Conservation (phyloP, 2,329 filamentous ascomycete species). For the Septoria linicola region DNA sequence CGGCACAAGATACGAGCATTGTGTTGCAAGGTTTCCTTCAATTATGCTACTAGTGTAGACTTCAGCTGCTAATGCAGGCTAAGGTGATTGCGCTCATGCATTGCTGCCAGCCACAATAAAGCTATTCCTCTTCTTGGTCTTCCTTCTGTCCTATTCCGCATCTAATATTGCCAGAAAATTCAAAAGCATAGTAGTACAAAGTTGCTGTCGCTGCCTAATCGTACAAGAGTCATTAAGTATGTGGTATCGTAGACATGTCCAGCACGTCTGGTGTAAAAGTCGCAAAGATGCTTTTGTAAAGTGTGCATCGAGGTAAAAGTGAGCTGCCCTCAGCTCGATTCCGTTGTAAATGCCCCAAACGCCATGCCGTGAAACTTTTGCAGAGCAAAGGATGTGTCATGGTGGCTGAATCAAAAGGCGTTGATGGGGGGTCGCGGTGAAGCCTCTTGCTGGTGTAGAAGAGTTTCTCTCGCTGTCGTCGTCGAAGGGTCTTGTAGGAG, state of each 20-base stretch:
- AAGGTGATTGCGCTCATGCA: too few relatives aligned
- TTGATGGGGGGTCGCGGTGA: not conserved
- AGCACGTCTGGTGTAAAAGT: conserved; percentile 9
- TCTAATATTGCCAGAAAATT: not conserved
- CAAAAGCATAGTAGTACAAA: conserved; percentile 8
- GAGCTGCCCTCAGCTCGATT: conserved; percentile 8
- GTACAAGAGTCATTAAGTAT: conserved; percentile 15
- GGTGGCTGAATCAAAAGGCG: not conserved
- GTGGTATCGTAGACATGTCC: conserved; percentile 15
- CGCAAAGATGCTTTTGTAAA: too few relatives aligned
- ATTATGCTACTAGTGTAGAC: too few relatives aligned
- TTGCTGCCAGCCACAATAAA: too few relatives aligned
- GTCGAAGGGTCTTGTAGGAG: conserved; percentile 12
- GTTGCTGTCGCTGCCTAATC: conserved; percentile 11
- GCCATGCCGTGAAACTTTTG: conserved; percentile 1
- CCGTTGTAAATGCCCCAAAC: conserved; percentile 7
- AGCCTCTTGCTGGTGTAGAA: not conserved
- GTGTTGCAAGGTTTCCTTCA: too few relatives aligned
- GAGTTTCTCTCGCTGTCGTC: conserved; percentile 14
- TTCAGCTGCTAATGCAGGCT: too few relatives aligned
- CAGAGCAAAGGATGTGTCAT: not conserved
- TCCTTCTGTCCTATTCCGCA: too few relatives aligned
- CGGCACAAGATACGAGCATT: too few relatives aligned
- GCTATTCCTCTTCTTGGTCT: not conserved
- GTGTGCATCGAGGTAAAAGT: too few relatives aligned